Evolutionary conservation across 306 rosid genomes (phyloP).

Genomic region (Senna tora): DNA sequence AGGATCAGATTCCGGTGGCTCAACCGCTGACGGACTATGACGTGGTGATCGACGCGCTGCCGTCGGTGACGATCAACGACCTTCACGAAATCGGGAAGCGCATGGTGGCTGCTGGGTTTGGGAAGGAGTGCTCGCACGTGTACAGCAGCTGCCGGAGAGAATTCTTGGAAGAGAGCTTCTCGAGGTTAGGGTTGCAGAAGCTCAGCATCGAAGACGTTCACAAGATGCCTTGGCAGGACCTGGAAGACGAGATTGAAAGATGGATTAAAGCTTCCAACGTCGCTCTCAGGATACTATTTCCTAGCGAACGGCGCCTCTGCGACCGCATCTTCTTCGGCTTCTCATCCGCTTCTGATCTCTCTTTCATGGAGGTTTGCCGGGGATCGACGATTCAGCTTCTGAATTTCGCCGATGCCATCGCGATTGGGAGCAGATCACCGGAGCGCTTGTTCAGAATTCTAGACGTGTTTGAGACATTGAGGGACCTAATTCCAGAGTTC

Average conservation of each 20-base stretch:
- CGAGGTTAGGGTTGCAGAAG: slow-evolving; percentile 67
- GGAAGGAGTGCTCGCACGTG: slow-evolving; percentile 71
- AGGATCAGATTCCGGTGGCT: slow-evolving; percentile 59
- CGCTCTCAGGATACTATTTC: slow-evolving; percentile 64
- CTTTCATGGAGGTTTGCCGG: slow-evolving; percentile 79
- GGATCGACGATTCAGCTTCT: slow-evolving; percentile 67
- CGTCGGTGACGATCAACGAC: slow-evolving; percentile 61
- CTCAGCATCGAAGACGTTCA: slow-evolving; percentile 71
- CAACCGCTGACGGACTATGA: slow-evolving; percentile 59
- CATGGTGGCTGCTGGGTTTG: slow-evolving; percentile 74
- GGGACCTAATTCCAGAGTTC: slow-evolving; percentile 63
- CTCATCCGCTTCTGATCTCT: slow-evolving; percentile 60
- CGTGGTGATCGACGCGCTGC: slow-evolving; percentile 65
- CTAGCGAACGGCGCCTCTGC: slow-evolving; percentile 70
- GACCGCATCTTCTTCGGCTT: slow-evolving; percentile 69
- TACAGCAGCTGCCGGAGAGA: slow-evolving; percentile 69
- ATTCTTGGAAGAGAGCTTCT: slow-evolving; percentile 68
- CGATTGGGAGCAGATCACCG: slow-evolving; percentile 65
- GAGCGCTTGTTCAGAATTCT: slow-evolving; percentile 66
- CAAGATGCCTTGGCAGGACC: slow-evolving; percentile 67
- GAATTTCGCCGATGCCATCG: slow-evolving; percentile 67
- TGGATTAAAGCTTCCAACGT: slow-evolving; percentile 69
- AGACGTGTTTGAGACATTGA: slow-evolving; percentile 63
- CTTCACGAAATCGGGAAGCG: slow-evolving; percentile 78
- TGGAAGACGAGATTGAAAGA: slow-evolving; percentile 72